Base-by-base conservation (phyloP, 2,329 filamentous ascomycete genomes). In the Coniosporium tulheliwenetii region DNA sequence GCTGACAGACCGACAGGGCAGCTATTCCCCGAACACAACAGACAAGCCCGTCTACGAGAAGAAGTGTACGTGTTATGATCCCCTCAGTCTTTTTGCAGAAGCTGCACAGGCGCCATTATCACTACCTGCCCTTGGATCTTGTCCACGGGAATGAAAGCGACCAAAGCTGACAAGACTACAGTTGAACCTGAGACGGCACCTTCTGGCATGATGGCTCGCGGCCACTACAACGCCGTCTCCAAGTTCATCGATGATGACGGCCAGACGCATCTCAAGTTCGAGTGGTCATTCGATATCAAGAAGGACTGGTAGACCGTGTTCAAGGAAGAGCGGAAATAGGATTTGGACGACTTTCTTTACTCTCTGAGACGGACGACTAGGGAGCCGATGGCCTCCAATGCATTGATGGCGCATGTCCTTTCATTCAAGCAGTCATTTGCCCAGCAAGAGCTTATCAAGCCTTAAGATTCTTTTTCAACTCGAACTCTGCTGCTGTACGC, bases 171-270 rank as follows among this genome's bases (percentile, higher is more conserved):
- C 19, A 26, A 26, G 19, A 10, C 9, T 36, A 38, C 47, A 93
- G 86, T 95, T 70, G 77, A 85, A 52, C 75, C 86, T 54, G 89
- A 96, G 61, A 86, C 93, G 49, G 91, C 91, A 13, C 91, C 91
- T 12, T 80, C 79, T 13, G 89, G 89, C 52, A 89, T 96, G 78
- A 66, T 96, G 41, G 81, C 77, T 42, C 83, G 91, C 46, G 91
- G 86, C 48, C 79, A 86, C 64, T 98, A 98, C 73, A 81, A 82
- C 45, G 87, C 87, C 47, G 64, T 79, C 45, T 94, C 86, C 50
- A 85, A 77, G 63, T 98, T 98, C 61, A 75, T 94, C 46, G 91
- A 98, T 59, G 91, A 98, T 55, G 91, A 98, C 66, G 81, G 91
- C 61, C 79, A 85, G 64, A 79, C 74, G 48, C 87, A 98, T 64